Evolutionary conservation across 73 alveolate species (phyloP).

Genomic region (Symbiodinium pilosum): DNA sequence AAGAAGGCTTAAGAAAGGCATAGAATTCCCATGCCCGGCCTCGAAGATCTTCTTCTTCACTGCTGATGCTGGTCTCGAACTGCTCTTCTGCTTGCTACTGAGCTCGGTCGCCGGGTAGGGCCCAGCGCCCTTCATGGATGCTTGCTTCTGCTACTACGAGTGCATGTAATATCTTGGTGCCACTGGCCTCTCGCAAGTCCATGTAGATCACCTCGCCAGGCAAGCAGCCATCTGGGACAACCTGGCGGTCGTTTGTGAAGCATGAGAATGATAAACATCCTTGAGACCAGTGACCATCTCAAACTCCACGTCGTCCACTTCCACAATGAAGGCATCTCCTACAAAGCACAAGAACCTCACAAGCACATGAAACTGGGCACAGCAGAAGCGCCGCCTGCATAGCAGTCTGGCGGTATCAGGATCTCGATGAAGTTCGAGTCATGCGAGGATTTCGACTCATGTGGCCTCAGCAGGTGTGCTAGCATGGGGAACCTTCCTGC

Average conservation of each 20-base stretch:
- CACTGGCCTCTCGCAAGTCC: slow-evolving; percentile 95
- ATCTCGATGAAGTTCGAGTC: slow-evolving; percentile 72
- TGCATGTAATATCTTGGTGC: background rate
- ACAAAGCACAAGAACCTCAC: background rate
- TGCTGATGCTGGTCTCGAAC: slow-evolving; percentile 67
- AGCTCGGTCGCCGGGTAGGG: background rate
- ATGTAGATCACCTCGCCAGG: slow-evolving; percentile 88
- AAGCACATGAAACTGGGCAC: background rate
- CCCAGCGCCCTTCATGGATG: slow-evolving; percentile 30
- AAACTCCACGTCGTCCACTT: slow-evolving; percentile 68
- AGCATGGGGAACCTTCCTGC: background rate
- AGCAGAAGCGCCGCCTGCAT: background rate
- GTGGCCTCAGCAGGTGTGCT: background rate
- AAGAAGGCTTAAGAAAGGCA: background rate
- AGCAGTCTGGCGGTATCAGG: slow-evolving; percentile 72
- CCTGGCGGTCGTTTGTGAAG: background rate
- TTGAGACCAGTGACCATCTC: slow-evolving; percentile 28
- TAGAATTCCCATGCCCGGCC: slow-evolving; percentile 13
- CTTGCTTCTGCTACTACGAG: too few species aligned
- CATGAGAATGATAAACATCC: too few species aligned
- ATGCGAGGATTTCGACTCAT: slow-evolving; percentile 58
- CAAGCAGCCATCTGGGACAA: slow-evolving; percentile 49
- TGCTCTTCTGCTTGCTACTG: slow-evolving; percentile 49
- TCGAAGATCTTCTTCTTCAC: slow-evolving; percentile 49
- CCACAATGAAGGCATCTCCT: slow-evolving; percentile 70